A percentile compares a stretch with the other conserved stretches of the same genome.
Evolutionary conservation across 345 rosid genomes (phyloP).

Genomic region (Nephelium lappaceum): DNA sequence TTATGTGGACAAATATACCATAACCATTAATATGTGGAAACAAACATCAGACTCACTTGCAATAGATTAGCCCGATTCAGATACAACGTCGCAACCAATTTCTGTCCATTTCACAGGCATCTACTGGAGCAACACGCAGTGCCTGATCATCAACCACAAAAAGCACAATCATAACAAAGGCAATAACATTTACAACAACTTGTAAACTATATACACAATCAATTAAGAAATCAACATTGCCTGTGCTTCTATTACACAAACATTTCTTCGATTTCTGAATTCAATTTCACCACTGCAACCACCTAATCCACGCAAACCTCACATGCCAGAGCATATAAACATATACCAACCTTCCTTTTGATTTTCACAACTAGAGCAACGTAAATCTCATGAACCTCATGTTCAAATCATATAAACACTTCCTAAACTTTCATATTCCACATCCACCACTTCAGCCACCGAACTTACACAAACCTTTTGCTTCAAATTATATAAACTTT

Average conservation of each 20-base stretch:
- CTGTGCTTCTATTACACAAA: background rate
- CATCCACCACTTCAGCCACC: too few relatives aligned
- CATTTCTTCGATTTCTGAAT: background rate
- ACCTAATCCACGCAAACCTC: background rate
- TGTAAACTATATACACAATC: background rate
- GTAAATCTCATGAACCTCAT: too few relatives aligned
- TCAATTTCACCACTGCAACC: background rate
- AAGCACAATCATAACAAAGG: background rate
- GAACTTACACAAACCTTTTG: too few relatives aligned
- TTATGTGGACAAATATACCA: background rate
- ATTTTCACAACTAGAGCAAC: too few relatives aligned
- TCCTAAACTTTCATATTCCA: too few relatives aligned
- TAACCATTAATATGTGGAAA: background rate
- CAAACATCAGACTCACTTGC: conserved; percentile 37
- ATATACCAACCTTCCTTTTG: too few relatives aligned
- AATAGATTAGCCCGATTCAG: conserved; percentile 72
- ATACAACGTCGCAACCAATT: conserved; percentile 69
- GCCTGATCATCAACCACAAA: conserved; percentile 43
- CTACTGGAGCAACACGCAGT: conserved; percentile 66
- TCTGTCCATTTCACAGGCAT: conserved; percentile 53
- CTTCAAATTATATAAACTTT: too few relatives aligned
- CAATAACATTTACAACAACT: background rate
- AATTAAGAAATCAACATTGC: background rate
- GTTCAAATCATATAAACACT: too few relatives aligned
- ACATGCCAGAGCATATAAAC: background rate